These are phyloP conservation scores for Sugiyamaella japonica DNA, from an alignment of 1,139 yeast species.

Conservation along the genomic window DNA sequence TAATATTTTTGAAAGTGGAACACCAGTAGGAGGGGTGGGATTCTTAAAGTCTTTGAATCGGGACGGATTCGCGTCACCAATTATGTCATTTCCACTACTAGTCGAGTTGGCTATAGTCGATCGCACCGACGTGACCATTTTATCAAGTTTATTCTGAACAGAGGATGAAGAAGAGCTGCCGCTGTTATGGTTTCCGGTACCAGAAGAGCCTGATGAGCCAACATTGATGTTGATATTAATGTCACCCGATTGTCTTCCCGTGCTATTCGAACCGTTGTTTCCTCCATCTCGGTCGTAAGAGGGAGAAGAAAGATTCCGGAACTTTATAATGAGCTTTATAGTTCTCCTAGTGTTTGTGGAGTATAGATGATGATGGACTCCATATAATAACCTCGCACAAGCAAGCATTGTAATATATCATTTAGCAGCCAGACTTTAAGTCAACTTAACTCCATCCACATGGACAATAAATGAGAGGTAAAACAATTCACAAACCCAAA, in stretches of 20 bases:
- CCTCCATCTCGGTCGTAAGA: slow-evolving; percentile 5
- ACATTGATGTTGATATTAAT: neutral
- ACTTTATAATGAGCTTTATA: neutral
- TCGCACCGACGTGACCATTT: slow-evolving; percentile 7
- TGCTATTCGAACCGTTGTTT: neutral
- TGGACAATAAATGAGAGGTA: too few relatives aligned
- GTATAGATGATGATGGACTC: neutral
- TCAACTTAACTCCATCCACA: neutral
- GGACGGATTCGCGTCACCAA: slow-evolving; percentile 3
- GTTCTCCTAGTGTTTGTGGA: neutral
- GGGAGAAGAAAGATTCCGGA: slow-evolving; percentile 2
- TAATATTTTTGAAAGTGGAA: slow-evolving; percentile 35
- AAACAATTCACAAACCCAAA: too few relatives aligned
- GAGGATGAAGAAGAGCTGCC: neutral
- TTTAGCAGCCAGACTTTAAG: neutral
- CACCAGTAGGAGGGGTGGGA: slow-evolving; percentile 41
- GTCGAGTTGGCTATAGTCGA: slow-evolving; percentile 16
- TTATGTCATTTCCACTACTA: slow-evolving; percentile 18
- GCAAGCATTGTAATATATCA: neutral
- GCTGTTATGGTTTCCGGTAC: neutral
- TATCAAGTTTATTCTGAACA: slow-evolving; percentile 8
- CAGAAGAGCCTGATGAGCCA: neutral
- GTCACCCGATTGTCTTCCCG: neutral
- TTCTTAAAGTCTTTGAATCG: slow-evolving; percentile 20
- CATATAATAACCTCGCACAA: neutral